Evolutionary conservation across 1,139 yeast species (phyloP).

Genomic region (Kurtzmaniella quercitrusa): DNA sequence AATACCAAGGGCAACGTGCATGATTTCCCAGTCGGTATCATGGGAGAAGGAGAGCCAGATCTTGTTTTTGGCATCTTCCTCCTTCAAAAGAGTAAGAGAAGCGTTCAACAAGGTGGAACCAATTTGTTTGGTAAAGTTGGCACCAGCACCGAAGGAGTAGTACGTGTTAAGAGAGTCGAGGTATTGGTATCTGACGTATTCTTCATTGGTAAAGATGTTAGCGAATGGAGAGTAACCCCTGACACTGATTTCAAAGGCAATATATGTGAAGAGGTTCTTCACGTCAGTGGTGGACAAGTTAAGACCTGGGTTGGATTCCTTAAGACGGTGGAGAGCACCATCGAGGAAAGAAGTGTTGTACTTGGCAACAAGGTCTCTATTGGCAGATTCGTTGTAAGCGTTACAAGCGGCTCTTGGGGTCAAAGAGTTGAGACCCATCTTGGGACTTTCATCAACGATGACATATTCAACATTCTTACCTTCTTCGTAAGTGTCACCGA

Average conservation of each 20-base stretch:
- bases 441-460: constrained; percentile 22
- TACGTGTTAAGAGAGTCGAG: constrained; percentile 40
- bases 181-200: constrained; percentile 42
- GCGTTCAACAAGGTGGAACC: constrained; percentile 47
- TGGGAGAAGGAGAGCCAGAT: constrained; percentile 26
- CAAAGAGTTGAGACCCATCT: constrained; percentile 27
- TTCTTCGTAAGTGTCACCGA: constrained; percentile 17
- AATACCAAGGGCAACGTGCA: constrained; percentile 22
- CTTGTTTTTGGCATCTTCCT: constrained; percentile 15
- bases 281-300: constrained; percentile 38
- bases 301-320: constrained; percentile 19
- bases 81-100: constrained; percentile 33
- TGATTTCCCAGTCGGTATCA: constrained; percentile 27
- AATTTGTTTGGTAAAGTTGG: constrained; percentile 31
- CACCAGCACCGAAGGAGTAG: constrained; percentile 50
- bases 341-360: constrained; percentile 16
- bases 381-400: constrained; percentile 12
- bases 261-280: constrained; percentile 34
- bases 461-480: constrained; percentile 15
- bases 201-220: constrained; percentile 47
- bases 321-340: constrained; percentile 16
- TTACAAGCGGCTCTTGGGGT: constrained; percentile 25
- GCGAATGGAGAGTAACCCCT: constrained; percentile 48
- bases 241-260: constrained; percentile 53
- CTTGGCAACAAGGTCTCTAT: constrained; percentile 10